phyloP scores from a whole-genome alignment of 495 filamentous ascomycete genomes.

The Annulohypoxylon moriforme region DNA sequence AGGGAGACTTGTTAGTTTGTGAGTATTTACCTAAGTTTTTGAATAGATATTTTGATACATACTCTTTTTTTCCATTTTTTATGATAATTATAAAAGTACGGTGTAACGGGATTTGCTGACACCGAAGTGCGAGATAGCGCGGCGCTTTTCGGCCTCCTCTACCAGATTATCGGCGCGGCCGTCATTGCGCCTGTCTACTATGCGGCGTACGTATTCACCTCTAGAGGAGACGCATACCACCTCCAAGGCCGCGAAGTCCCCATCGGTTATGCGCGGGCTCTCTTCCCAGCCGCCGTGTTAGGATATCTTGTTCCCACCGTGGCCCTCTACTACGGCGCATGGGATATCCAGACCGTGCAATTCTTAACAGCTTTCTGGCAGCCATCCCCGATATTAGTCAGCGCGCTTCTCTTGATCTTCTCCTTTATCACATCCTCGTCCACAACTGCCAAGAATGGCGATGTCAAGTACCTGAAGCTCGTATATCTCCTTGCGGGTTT shows the following conservation, averaged over 20 bases:
- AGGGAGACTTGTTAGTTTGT: slow-evolving; percentile 46
- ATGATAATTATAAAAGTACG: background rate
- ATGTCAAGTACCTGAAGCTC: slow-evolving; percentile 45
- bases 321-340: slow-evolving; percentile 49
- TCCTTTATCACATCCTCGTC: slow-evolving; percentile 8
- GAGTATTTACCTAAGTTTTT: slow-evolving; percentile 14
- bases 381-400: slow-evolving; percentile 48
- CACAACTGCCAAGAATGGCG: slow-evolving; percentile 14
- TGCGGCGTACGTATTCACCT: slow-evolving; percentile 45
- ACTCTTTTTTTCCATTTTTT: background rate
- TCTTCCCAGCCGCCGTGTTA: slow-evolving; percentile 50
- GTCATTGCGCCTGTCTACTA: slow-evolving; percentile 55
- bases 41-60: too few species aligned
- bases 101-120: background rate
- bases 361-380: slow-evolving; percentile 53
- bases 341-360: slow-evolving; percentile 41
- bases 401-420: slow-evolving; percentile 39
- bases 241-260: slow-evolving; percentile 47
- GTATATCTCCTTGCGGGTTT: slow-evolving; percentile 37
- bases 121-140: slow-evolving; percentile 9
- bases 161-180: slow-evolving; percentile 51
- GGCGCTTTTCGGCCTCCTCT: slow-evolving; percentile 45
- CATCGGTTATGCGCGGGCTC: slow-evolving; percentile 41
- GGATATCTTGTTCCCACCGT: slow-evolving; percentile 51
- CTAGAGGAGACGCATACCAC: slow-evolving; percentile 39